These are phyloP conservation scores for Trichosporon ovoides DNA, from an alignment of 1,284 basidiomycete genomes.

Conservation along the genomic window DNA sequence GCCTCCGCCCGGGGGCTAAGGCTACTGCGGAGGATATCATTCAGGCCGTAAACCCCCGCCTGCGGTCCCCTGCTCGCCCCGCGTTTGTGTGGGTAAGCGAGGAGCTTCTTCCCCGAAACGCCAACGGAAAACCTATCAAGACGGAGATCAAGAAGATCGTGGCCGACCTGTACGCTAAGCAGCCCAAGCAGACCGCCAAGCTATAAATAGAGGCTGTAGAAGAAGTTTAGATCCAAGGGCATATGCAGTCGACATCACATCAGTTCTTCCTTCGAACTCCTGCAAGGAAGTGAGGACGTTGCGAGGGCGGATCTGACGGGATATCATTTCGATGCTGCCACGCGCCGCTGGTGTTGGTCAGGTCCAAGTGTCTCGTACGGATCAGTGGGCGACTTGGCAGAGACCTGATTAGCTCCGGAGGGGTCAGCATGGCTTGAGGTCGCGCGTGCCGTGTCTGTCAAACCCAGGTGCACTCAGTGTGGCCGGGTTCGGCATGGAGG, in stretches of 20 bases:
- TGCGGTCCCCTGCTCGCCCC: conserved; percentile 12
- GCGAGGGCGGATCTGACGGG: too few relatives aligned
- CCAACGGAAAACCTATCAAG: conserved; percentile 19
- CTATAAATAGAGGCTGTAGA: conserved; percentile 6
- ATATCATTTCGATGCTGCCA: too few relatives aligned
- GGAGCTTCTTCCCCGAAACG: conserved; percentile 13
- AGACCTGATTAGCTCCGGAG: too few relatives aligned
- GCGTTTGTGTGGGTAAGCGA: conserved; percentile 9
- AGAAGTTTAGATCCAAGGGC: not conserved
- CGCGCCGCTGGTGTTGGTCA: too few relatives aligned
- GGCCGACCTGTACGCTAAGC: conserved; percentile 9
- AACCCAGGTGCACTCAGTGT: too few relatives aligned
- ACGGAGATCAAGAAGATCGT: conserved; percentile 21
- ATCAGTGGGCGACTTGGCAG: too few relatives aligned
- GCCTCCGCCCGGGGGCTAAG: conserved; percentile 18
- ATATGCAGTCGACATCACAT: not conserved
- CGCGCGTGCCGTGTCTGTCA: too few relatives aligned
- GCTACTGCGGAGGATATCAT: conserved; percentile 10
- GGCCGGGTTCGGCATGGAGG: too few relatives aligned
- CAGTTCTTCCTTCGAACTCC: too few relatives aligned
- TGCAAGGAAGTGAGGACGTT: too few relatives aligned
- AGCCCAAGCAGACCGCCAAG: conserved; percentile 24
- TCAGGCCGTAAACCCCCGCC: not conserved
- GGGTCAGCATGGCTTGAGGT: too few relatives aligned
- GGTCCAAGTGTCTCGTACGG: too few relatives aligned